phyloP scores from a whole-genome alignment of 2,329 filamentous ascomycete species.

The Alternaria sp. region DNA sequence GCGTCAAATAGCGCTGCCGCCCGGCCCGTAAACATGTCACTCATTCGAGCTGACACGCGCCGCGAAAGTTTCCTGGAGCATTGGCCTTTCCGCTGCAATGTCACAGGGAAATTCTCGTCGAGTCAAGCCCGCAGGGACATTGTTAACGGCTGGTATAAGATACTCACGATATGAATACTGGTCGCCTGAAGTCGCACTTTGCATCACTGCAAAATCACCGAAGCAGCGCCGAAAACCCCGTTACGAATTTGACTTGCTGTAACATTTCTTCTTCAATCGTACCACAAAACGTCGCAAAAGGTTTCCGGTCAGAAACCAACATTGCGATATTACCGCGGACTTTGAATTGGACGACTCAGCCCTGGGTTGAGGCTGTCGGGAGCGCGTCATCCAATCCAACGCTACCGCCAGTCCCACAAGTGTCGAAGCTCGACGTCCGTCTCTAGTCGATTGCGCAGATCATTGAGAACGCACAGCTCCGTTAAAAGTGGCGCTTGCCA shows the following conservation, averaged over 20 bases:
- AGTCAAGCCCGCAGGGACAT: slow-evolving; percentile 3
- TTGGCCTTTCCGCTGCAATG: not conserved
- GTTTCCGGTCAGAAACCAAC: slow-evolving; percentile 1
- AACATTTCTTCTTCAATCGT: slow-evolving; percentile 2
- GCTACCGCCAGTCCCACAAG: slow-evolving; percentile 8
- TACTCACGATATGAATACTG: not conserved
- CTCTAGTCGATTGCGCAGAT: slow-evolving; percentile 11
- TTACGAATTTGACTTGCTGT: slow-evolving; percentile 1
- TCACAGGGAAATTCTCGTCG: not conserved
- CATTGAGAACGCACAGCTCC: slow-evolving; percentile 6
- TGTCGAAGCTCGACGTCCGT: slow-evolving; percentile 9
- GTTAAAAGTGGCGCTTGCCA: slow-evolving; percentile 12
- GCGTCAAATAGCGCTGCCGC: slow-evolving; percentile 1
- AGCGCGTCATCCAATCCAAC: slow-evolving; percentile 8
- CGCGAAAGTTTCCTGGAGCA: slow-evolving; percentile 5
- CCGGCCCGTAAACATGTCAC: slow-evolving; percentile 8
- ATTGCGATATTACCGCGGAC: not conserved
- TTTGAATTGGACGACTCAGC: slow-evolving; percentile 1
- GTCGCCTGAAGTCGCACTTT: slow-evolving; percentile 3
- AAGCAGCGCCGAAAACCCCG: slow-evolving; percentile 9
- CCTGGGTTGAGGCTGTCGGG: slow-evolving; percentile 9
- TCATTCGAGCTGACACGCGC: not conserved
- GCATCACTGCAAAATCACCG: slow-evolving; percentile 5
- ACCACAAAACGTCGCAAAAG: not conserved
- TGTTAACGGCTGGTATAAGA: not conserved